Conservation (phyloP, 208 protist genomes). For the Leishmania guyanensis region DNA sequence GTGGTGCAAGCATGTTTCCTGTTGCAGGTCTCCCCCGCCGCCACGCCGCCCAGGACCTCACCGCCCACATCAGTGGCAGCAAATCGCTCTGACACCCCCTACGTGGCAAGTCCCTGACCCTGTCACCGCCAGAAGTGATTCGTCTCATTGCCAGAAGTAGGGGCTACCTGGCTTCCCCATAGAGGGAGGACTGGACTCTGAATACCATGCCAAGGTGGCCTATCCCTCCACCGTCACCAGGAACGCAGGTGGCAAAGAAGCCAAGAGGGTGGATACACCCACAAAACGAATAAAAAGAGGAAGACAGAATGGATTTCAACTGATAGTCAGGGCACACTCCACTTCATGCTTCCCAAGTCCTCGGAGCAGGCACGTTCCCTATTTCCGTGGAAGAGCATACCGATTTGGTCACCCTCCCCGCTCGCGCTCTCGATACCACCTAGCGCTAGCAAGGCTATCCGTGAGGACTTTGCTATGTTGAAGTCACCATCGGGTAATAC, state of each 20-base stretch:
- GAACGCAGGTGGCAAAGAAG: not conserved
- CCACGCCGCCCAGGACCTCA: not conserved
- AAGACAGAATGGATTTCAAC: not conserved
- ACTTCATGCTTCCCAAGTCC: not conserved
- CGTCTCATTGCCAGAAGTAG: not conserved
- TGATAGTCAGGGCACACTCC: not conserved
- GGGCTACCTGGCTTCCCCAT: not conserved
- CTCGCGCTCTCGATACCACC: not conserved
- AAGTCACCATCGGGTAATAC: not conserved
- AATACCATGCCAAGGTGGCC: not conserved
- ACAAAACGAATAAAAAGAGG: not conserved
- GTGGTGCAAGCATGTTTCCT: not conserved
- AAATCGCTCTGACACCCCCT: not conserved
- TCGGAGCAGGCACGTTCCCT: not conserved
- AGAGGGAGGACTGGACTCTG: not conserved
- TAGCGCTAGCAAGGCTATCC: not conserved
- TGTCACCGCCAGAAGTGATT: not conserved
- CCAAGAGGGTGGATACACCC: not conserved
- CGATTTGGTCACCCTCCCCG: not conserved
- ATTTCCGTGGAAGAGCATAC: not conserved
- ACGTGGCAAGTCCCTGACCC: not conserved
- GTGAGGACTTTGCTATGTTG: not conserved
- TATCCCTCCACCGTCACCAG: not conserved
- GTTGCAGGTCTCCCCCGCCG: not conserved
- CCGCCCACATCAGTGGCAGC: not conserved